These are phyloP conservation scores for Nicotiana rustica DNA, from an alignment of 305 asterid species.

Conservation along the genomic window DNA sequence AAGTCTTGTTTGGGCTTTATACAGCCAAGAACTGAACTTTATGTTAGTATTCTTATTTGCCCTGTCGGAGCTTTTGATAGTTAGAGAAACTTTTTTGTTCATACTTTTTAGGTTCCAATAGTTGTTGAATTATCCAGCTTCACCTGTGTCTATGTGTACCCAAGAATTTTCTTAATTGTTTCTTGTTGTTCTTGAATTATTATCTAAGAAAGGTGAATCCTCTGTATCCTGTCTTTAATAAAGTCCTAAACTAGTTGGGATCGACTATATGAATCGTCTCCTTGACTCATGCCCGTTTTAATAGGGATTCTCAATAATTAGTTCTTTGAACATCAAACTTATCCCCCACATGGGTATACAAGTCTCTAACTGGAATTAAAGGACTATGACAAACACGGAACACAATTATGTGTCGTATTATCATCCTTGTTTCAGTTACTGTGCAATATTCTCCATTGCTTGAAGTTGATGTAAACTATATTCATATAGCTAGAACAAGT, in stretches of 20 bases:
- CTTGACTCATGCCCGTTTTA: background rate
- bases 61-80: conserved; percentile 3
- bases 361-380: background rate
- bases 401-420: background rate
- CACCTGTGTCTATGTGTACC: background rate
- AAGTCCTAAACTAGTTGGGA: background rate
- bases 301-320: background rate
- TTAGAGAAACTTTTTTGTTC: background rate
- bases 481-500: conserved; percentile 13
- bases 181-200: background rate
- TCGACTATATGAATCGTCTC: background rate
- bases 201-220: background rate
- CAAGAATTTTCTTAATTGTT: conserved; percentile 14
- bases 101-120: background rate
- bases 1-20: background rate
- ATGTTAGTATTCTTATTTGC: conserved; percentile 12
- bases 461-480: conserved; percentile 10
- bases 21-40: background rate
- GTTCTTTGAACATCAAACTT: conserved; percentile 16
- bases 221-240: background rate
- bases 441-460: conserved; percentile 6
- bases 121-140: conserved; percentile 31
- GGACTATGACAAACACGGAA: background rate
- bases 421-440: conserved; percentile 6
- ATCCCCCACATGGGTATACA: background rate